Base-by-base conservation (phyloP, 805 yeast species). In the Candida sphagnicola region DNA sequence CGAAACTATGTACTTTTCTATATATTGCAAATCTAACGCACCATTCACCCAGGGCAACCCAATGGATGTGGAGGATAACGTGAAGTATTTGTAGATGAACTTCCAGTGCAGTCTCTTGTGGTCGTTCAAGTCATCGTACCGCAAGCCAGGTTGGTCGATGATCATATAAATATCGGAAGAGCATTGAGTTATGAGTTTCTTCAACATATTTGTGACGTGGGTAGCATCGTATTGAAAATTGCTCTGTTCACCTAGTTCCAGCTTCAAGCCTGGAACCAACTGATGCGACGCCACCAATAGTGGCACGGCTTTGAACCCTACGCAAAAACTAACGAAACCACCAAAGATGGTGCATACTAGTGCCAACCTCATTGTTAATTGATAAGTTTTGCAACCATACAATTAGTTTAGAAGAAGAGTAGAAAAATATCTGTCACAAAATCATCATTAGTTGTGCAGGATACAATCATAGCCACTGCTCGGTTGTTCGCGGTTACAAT, bases 1-100 rank as follows among this genome's bases (percentile, higher is more conserved):
- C 16, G 58, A 58, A 31, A 63, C 62, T 23, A 78, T 61, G 37
- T 62, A 65, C 18, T 57, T 50, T 31, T 68, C 72, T 35, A 80
- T 39, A 25, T 53, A 60, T 8, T 68, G 63, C 34, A 76, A 49
- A 47, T 80, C 78, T 8, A 71, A 16, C 1, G 54, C 37, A 3
- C 63, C 62, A 18, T 61, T 59, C 11, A 70, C 67, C 46, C 78
- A 65, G 3, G 88, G 85, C 38, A 83, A 62, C 2, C 78, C 74
- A 3, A 80, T 64, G 6, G 80, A 62, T 0, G 86, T 77, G 4
- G 89, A 81, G n/a, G 85, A 66, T 53, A 70, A 62, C 16, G 68
- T 57, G 44, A 80, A 51, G 50, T 77, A 74, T 30, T 72, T 67
- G 41, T 81, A 66, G 4, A 82, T 45, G 42, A 72, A 65, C 2